Evolutionary conservation across 106 monocot genomes (phyloP).

Genomic region (Dendrobium officinale): DNA sequence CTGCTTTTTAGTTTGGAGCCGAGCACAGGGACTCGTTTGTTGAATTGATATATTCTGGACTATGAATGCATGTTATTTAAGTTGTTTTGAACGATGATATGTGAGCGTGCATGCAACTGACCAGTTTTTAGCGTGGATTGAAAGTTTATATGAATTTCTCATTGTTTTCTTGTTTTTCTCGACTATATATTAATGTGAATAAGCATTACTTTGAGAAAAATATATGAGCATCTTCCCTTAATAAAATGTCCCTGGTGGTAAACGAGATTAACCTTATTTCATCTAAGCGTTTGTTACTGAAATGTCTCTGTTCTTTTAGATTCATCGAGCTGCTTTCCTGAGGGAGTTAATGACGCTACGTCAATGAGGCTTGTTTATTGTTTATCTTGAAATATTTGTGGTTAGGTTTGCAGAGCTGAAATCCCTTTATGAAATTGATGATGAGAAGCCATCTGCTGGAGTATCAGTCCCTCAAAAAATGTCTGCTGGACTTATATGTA

Average conservation of each 20-base stretch:
- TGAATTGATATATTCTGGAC: too few species aligned
- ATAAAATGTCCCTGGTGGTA: not conserved
- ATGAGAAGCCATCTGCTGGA: constrained; percentile 59
- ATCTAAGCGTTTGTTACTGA: not conserved
- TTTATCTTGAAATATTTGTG: not conserved
- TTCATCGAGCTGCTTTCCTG: not conserved
- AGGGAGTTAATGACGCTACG: not conserved
- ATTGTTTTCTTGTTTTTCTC: too few species aligned
- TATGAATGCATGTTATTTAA: too few species aligned
- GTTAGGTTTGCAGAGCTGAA: constrained; percentile 75
- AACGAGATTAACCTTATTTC: not conserved
- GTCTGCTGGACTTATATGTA: constrained; percentile 77
- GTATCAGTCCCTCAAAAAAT: constrained; percentile 60
- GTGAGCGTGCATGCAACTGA: too few species aligned
- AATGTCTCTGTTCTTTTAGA: not conserved
- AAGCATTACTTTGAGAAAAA: not conserved
- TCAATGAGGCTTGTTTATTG: not conserved
- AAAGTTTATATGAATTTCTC: too few species aligned
- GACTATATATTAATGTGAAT: not conserved
- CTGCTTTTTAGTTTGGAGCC: too few species aligned
- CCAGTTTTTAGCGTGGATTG: too few species aligned
- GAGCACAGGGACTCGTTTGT: too few species aligned
- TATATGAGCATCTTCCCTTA: not conserved
- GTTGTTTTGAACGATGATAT: not conserved
- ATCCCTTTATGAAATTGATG: constrained; percentile 63